Evolutionary conservation across 306 rosid genomes (phyloP).

Genomic region (Benincasa hispida): DNA sequence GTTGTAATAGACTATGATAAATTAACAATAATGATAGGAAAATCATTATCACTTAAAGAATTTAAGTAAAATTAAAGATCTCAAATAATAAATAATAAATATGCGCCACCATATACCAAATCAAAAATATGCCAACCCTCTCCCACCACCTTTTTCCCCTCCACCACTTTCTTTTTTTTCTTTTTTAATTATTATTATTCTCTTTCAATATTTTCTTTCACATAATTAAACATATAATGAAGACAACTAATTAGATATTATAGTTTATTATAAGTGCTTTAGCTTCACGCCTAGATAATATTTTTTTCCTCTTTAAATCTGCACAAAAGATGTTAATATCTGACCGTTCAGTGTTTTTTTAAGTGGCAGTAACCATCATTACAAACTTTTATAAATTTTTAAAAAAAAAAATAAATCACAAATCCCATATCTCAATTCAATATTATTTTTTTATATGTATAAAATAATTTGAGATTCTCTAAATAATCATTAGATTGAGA

Average conservation of each 20-base stretch:
- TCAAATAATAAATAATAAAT: not conserved
- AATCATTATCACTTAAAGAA: not conserved
- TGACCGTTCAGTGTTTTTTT: not conserved
- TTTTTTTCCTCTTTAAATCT: not conserved
- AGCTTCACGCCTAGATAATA: constrained; percentile 6
- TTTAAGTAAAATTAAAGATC: not conserved
- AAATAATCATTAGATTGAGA: not conserved
- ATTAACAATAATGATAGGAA: not conserved
- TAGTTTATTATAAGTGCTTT: constrained; percentile 8
- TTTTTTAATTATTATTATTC: not conserved
- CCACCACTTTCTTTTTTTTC: not conserved
- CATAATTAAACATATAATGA: constrained; percentile 3
- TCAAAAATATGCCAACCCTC: not conserved
- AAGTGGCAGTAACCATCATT: not conserved
- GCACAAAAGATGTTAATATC: not conserved
- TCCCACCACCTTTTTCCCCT: not conserved
- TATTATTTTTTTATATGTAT: not conserved
- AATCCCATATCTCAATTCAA: not conserved
- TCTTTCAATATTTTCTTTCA: not conserved
- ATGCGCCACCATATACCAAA: constrained; percentile 3
- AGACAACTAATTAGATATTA: constrained; percentile 6
- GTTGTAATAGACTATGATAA: not conserved
- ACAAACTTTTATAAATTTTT: not conserved
- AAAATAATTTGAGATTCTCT: not conserved
- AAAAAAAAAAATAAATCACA: not conserved